Conservation (phyloP, 75 land plant species). For the Cryptomeria japonica region DNA sequence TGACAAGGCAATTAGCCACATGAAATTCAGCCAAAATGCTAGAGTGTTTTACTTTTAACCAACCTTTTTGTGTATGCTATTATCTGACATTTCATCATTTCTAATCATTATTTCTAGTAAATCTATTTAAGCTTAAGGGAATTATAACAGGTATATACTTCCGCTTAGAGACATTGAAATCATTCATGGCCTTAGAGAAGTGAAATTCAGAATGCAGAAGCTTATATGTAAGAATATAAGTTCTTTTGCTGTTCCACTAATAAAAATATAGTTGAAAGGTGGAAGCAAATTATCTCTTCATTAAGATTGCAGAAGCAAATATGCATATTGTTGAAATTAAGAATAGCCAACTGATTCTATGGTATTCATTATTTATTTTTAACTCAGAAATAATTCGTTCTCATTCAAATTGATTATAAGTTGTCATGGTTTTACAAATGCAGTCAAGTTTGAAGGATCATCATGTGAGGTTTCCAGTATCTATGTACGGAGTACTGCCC, state of each 20-base stretch:
- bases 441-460: background rate
- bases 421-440: background rate
- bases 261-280: background rate
- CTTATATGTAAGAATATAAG: background rate
- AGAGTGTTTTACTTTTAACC: background rate
- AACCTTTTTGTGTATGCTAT: background rate
- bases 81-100: background rate
- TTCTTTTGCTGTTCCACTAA: background rate
- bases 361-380: background rate
- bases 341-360: background rate
- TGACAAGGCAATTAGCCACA: background rate
- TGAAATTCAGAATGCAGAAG: background rate
- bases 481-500: constrained; percentile 3
- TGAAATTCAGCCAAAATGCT: background rate
- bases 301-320: background rate
- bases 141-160: background rate
- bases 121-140: background rate
- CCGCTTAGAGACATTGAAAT: background rate
- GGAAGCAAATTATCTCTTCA: background rate
- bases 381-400: background rate
- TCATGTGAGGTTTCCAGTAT: background rate
- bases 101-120: background rate
- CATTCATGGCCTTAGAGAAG: background rate
- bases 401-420: background rate
- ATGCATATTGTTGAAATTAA: background rate